These are phyloP conservation scores for Colletotrichum graminicola DNA, from an alignment of 2,329 filamentous ascomycete species.

Conservation along the genomic window DNA sequence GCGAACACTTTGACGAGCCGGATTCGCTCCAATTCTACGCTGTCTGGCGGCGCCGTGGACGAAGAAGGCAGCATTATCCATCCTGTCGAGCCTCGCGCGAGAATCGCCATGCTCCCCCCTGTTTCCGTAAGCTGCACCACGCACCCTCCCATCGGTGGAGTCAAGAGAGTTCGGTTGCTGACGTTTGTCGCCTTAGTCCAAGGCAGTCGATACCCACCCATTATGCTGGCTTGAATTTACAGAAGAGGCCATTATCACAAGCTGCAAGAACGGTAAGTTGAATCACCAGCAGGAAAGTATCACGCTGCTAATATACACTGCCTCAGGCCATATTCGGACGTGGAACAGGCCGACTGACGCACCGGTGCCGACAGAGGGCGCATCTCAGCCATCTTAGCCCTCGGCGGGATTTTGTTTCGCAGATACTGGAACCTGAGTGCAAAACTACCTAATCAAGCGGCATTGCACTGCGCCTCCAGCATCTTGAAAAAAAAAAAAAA, in stretches of 20 bases:
- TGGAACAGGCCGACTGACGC: slow-evolving; percentile 72
- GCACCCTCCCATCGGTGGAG: not conserved
- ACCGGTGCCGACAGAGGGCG: slow-evolving; percentile 38
- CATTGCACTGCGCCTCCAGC: not conserved
- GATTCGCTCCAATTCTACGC: slow-evolving; percentile 77
- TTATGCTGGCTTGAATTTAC: slow-evolving; percentile 94
- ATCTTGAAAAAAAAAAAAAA: slow-evolving; percentile 1
- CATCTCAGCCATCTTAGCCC: slow-evolving; percentile 24
- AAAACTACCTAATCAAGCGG: slow-evolving; percentile 16
- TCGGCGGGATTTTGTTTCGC: slow-evolving; percentile 13
- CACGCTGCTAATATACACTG: slow-evolving; percentile 4
- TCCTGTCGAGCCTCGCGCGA: slow-evolving; percentile 84
- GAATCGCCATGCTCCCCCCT: slow-evolving; percentile 88
- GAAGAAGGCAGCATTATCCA: slow-evolving; percentile 77
- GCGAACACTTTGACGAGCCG: slow-evolving; percentile 70
- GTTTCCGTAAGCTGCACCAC: slow-evolving; percentile 76
- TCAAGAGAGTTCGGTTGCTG: slow-evolving; percentile 17
- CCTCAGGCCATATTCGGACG: slow-evolving; percentile 75
- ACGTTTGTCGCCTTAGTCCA: slow-evolving; percentile 66
- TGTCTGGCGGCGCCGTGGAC: slow-evolving; percentile 60
- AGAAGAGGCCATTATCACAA: slow-evolving; percentile 91
- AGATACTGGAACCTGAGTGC: slow-evolving; percentile 10
- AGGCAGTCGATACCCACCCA: slow-evolving; percentile 86
- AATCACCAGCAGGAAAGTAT: slow-evolving; percentile 37
- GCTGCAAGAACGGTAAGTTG: slow-evolving; percentile 85